These are phyloP conservation scores for Lepidium aucheri DNA, from an alignment of 345 rosid species.

Conservation along the genomic window DNA sequence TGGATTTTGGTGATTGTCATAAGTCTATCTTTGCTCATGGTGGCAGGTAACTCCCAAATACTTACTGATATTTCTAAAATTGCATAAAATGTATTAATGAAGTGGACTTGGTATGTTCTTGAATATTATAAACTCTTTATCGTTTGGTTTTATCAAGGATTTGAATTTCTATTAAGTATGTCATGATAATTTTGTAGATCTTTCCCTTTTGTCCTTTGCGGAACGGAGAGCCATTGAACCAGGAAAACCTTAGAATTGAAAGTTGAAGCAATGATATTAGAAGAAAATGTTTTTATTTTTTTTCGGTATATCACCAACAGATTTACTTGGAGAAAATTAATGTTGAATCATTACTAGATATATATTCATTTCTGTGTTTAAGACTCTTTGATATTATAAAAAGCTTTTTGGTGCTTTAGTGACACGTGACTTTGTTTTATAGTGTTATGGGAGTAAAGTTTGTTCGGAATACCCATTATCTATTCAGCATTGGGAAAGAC, in stretches of 20 bases:
- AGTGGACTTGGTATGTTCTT: background rate
- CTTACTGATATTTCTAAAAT: conserved; percentile 5
- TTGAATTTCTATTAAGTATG: background rate
- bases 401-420: conserved; percentile 6
- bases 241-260: background rate
- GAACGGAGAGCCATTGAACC: background rate
- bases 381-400: background rate
- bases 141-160: background rate
- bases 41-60: conserved; percentile 52
- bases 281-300: background rate
- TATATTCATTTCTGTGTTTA: background rate
- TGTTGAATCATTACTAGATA: background rate
- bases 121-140: background rate
- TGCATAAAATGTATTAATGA: background rate
- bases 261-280: background rate
- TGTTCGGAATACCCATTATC: conserved; percentile 78
- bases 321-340: background rate
- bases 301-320: background rate
- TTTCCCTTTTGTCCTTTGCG: background rate
- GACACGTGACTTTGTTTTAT: conserved; percentile 30
- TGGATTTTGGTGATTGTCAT: conserved; percentile 98
- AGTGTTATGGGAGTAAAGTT: conserved; percentile 95
- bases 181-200: background rate
- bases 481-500: conserved; percentile 94
- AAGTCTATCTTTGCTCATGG: conserved; percentile 92